A percentile compares a stretch with the other conserved stretches of the same genome.
Evolutionary conservation across 257 asterid genomes (phyloP).

Genomic region (Capsicum rhomboideum): DNA sequence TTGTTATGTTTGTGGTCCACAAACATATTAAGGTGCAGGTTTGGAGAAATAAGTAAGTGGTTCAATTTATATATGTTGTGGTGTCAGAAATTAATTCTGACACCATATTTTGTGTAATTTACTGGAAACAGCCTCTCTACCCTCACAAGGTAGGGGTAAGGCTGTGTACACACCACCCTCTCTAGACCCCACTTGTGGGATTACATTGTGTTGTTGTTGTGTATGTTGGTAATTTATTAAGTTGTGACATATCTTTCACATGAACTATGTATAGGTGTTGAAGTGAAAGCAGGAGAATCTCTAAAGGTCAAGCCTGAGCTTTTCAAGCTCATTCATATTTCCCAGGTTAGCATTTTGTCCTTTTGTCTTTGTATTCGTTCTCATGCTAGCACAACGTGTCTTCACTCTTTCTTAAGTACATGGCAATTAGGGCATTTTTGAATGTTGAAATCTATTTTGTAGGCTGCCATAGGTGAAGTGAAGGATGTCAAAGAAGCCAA

Average conservation of each 20-base stretch:
- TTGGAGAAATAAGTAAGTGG: no score
- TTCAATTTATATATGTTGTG: background rate
- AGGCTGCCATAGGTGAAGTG: conserved; percentile 70
- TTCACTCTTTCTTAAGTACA: background rate
- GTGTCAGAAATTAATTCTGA: background rate
- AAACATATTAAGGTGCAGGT: no score
- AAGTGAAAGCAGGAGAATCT: conserved; percentile 51
- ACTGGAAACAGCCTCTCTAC: no score
- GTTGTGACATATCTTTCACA: background rate
- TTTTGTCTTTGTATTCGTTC: background rate
- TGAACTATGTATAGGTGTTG: conserved; percentile 39
- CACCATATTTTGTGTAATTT: background rate
- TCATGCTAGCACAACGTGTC: background rate
- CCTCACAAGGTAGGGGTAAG: no score
- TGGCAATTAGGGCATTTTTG: background rate
- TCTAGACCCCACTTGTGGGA: no score
- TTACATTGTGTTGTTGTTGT: no score
- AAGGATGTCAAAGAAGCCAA: conserved; percentile 38
- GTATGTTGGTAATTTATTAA: background rate
- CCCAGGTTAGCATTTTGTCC: conserved; percentile 41
- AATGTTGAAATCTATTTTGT: background rate
- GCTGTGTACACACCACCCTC: no score
- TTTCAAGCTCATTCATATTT: conserved; percentile 44
- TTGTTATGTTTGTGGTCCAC: background rate
- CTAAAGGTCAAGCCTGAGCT: conserved; percentile 34